Evolutionary conservation across 1,284 basidiomycete genomes (phyloP), one percentile per base, ranked within the genome.

Genomic region (Cryptococcus sp.): DNA sequence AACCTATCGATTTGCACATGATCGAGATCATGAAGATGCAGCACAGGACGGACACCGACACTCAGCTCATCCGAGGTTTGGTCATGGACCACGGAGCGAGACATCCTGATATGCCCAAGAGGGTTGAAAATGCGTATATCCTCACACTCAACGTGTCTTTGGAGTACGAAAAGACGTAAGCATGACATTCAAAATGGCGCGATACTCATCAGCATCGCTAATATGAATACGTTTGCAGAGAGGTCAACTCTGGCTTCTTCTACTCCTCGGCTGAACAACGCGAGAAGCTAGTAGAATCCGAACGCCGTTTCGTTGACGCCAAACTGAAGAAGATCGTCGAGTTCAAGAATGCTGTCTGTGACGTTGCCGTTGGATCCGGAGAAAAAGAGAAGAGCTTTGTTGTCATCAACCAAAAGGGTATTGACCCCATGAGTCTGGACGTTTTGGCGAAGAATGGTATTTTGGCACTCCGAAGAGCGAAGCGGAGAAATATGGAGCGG

Each of bases 1-100:
- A 92, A 69, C 93, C 94, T 47, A 96, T 99, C 74, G 96, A 99
- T 81, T 81, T 99, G 63, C 95, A 99, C 81, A 99, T 99, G 96
- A 84, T 99, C 56, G 96, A 99, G 80, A 88, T 99, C 69, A 99
- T 99, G 95, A 99, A 99, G 83, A 99, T 99, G 96, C 95, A 98
- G 79, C 96, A 99, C 82, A 89, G 93, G 73, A 94, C 89, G 52
- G 93, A 96, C 59, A 93, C 92, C 46, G 96, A 99, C 80, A 99
- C 96, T n/a, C 90, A 96, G 77, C 86, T 99, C 51, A 83, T 99
- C 68, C 89, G 91, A 67, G 96, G 96, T 52, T 83, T 99, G 57
- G 96, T 99, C 48, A 83, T 99, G 70, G 83, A 85, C 68, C 77
- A 99, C 76, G 96, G 96, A 65, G 93, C 92, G 49, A 83, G 96